These are phyloP conservation scores for Fusarium verticillioides DNA, from an alignment of 2,329 filamentous ascomycete species.

Conservation along the genomic window DNA sequence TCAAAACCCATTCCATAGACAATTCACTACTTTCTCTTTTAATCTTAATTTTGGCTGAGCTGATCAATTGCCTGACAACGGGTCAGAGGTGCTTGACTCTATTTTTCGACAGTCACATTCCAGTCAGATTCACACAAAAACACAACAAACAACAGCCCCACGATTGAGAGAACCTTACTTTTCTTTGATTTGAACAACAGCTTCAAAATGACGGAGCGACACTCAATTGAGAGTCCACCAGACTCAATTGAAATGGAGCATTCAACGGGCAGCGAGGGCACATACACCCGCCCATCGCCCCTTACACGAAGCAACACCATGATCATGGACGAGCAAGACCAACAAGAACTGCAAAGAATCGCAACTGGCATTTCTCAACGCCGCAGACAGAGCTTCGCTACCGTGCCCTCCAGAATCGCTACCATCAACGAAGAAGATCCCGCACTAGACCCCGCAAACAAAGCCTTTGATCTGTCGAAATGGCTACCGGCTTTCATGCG, in stretches of 20 bases:
- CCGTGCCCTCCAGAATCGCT: neutral
- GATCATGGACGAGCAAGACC: constrained; percentile 17
- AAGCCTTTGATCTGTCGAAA: constrained; percentile 24
- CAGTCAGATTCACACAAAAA: neutral
- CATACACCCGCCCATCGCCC: neutral
- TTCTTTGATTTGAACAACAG: neutral
- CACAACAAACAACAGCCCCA: neutral
- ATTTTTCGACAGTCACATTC: neutral
- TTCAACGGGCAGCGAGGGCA: constrained; percentile 2
- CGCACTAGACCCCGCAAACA: constrained; percentile 6
- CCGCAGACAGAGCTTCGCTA: constrained; percentile 6
- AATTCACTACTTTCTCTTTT: neutral
- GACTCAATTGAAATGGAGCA: neutral
- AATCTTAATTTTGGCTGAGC: neutral
- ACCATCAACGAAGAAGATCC: constrained; percentile 2
- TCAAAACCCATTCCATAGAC: neutral
- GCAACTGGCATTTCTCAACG: constrained; percentile 15
- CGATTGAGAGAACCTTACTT: neutral
- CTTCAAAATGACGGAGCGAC: constrained; percentile 2
- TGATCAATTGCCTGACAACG: neutral
- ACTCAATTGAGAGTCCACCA: neutral
- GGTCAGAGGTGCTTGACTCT: neutral
- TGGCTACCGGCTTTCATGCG: constrained; percentile 20
- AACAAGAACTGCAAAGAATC: constrained; percentile 17
- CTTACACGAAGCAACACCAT: constrained; percentile 6